Base-by-base conservation (phyloP, 176 grass and related monocot species). In the Secale cereale region DNA sequence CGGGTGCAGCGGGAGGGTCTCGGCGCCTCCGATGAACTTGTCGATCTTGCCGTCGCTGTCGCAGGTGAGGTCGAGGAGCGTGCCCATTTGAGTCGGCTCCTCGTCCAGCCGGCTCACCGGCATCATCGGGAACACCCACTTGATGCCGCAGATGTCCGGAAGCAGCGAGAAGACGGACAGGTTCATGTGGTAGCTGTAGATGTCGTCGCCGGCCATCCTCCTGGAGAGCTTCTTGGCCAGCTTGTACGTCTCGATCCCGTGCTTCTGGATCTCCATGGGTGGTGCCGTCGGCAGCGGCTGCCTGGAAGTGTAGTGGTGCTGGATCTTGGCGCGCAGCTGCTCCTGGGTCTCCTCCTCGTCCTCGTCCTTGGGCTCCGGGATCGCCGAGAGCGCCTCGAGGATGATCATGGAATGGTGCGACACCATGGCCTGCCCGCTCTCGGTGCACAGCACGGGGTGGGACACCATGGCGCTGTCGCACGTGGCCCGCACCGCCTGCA, bases 161-260 rank as follows among this genome's bases (percentile, higher is more conserved):
- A 64, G 29, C 16, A 86, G 71, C 7, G 83, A 85, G 78, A 90
- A 90, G 32, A 90, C 10, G 46, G 83, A 90, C 25, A 90, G 77
- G 79, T 90, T 90, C 79, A 82, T 71, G 84, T 90, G 78, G 88
- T 90, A 90, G 78, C 36, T 76, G 52, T 78, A 79, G 63, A 59
- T 46, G 22, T 15, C 25, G 15, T 36, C 83, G 10, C 17, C 23
- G 8, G 29, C 30, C 19, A 78, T 9, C 32, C 64, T 76, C 83
- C 78, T 78, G 15, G 63, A 67, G 8, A 78, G 83, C 43, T 77
- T 65, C 63, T 30, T 70, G 46, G 30, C 33, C 4, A 59, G 63
- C 41, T 59, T 78, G 73, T 68, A 78, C 29, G 70, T 67, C 62
- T 85, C 83, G 2, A 59, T 28, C 8, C 46, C 74, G 74, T 85